phyloP scores from a whole-genome alignment of 495 filamentous ascomycete species.

The Schizothecium vesticola region DNA sequence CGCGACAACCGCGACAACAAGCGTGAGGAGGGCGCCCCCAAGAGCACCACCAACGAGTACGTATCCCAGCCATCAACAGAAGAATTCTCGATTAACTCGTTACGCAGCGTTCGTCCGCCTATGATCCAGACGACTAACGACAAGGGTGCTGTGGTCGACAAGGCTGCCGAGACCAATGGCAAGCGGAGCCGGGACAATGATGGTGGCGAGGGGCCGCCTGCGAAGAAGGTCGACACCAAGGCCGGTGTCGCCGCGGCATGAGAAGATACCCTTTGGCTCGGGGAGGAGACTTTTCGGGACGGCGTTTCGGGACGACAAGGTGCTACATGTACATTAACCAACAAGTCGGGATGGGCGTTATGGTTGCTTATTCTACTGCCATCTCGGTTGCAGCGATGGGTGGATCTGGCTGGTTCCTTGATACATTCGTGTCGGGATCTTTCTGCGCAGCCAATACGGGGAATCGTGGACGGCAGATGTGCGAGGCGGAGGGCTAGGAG shows the following conservation, averaged over 20 bases:
- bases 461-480: no score
- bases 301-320: slow-evolving; percentile 2
- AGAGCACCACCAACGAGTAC: slow-evolving; percentile 23
- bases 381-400: background rate
- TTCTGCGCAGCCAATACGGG: background rate
- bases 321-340: slow-evolving; percentile 1
- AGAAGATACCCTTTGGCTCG: slow-evolving; percentile 4
- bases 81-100: slow-evolving; percentile 18
- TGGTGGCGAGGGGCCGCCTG: slow-evolving; percentile 27
- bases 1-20: slow-evolving; percentile 27
- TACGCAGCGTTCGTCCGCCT: slow-evolving; percentile 21
- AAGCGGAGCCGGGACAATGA: slow-evolving; percentile 45
- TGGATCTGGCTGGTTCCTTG: background rate
- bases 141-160: slow-evolving; percentile 29
- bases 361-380: background rate
- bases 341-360: background rate
- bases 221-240: slow-evolving; percentile 50
- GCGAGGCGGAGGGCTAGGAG: background rate
- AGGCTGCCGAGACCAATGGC: slow-evolving; percentile 31
- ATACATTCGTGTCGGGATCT: background rate
- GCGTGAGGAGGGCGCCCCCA: slow-evolving; percentile 6
- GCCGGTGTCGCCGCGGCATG: slow-evolving; percentile 21
- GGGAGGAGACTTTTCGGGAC: background rate
- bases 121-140: slow-evolving; percentile 23
- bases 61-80: background rate